Conservation (phyloP, 345 rosid species). For the Moricandia moricandioides region DNA sequence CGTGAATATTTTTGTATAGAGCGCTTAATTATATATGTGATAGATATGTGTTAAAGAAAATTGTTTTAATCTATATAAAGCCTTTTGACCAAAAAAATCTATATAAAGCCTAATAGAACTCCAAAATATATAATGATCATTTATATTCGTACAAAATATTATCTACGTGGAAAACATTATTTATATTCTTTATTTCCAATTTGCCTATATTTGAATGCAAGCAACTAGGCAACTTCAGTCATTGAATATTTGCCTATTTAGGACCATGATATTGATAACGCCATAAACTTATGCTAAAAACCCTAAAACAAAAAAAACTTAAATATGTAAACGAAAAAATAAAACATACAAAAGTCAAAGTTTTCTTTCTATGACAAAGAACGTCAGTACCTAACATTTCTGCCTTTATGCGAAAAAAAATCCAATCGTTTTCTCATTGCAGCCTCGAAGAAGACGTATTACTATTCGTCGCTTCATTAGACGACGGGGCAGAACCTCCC, state of each 20-base stretch:
- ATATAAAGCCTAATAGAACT: neutral
- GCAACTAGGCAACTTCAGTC: neutral
- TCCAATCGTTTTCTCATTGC: conserved; percentile 38
- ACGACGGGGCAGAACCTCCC: conserved; percentile 30
- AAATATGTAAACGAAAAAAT: conserved; percentile 1
- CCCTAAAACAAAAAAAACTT: conserved; percentile 4
- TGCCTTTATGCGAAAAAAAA: conserved; percentile 33
- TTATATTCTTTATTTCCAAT: neutral
- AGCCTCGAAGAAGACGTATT: conserved; percentile 30
- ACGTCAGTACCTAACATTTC: conserved; percentile 44
- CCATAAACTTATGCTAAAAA: neutral
- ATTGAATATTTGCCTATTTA: neutral
- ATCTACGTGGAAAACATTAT: neutral
- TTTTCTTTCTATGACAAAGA: conserved; percentile 32
- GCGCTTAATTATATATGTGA: neutral
- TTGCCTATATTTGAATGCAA: neutral
- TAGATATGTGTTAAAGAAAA: neutral
- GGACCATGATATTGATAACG: conserved; percentile 10
- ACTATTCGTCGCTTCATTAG: conserved; percentile 23
- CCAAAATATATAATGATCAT: neutral
- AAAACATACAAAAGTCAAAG: conserved; percentile 33
- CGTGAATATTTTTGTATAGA: neutral
- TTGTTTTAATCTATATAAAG: neutral
- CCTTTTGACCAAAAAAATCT: too few species aligned
- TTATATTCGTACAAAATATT: neutral